Evolutionary conservation across 768 basidiomycete species (phyloP), one percentile per base, ranked within the genome.

Genomic region (Pleurotus eryngii): DNA sequence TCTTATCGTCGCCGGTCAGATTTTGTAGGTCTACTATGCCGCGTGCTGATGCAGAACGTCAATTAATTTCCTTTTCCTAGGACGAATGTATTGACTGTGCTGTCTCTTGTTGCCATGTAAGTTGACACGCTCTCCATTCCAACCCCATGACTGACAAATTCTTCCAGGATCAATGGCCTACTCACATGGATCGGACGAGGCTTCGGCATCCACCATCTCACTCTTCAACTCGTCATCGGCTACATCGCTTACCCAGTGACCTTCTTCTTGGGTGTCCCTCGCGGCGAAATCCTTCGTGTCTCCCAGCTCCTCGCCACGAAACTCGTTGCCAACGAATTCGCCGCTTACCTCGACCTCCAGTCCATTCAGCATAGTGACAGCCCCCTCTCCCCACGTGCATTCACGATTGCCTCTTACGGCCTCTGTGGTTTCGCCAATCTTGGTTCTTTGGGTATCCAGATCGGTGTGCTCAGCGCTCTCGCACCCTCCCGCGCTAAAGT

Each of bases 401-500:
- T 78, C 72, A 89, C 87, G 53, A 94, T 95, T 63, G 85, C 89
- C 12, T 85, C 88, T 35, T 96, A 95, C 68, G 87, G 89, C 14
- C 84, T 95, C 14, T 95, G 92, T 70, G 95, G 95, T 8, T 96
- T 96, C 66, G 91, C 91, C 58, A 95, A 95, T 68, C 76, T 92
- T 46, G 84, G 88, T 56, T 90, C 90, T 5, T 76, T 94, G 22
- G 94, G 93, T 65, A 92, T 95, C 63, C 90, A 94, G 69, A 83
- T 90, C 59, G 89, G 89, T 65, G 89, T 90, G 67, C 76, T 90
- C 49, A 75, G 78, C 47, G 84, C 86, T 20, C 76, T 90, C 24
- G 89, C 88, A 18, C 88, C 89, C 3, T 76, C 86, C 20, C 82
- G 86, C 59, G 77, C 80, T 55, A 88, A 82, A 65, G 74, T 81